Evolutionary conservation across 1,284 basidiomycete species (phyloP).

Genomic region (Omphalotus olearius): DNA sequence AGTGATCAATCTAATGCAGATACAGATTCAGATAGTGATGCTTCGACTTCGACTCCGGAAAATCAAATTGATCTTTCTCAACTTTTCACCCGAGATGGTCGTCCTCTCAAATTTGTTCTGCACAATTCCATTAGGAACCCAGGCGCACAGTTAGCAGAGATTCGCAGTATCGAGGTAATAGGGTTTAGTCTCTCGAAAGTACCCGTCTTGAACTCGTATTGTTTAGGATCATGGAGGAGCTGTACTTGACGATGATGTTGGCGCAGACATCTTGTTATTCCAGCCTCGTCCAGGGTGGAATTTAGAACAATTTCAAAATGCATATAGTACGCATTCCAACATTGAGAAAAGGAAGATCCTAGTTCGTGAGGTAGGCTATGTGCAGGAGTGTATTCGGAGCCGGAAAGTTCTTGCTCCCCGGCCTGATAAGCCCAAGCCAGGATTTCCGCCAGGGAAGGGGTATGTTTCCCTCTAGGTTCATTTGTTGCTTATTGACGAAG

Average conservation of each 20-base stretch:
- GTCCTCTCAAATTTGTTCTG: conserved; percentile 3
- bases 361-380: conserved; percentile 9
- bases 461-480: background rate
- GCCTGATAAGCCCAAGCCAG: conserved; percentile 5
- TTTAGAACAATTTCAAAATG: background rate
- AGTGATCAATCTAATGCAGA: too few relatives aligned
- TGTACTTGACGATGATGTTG: conserved; percentile 3
- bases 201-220: background rate
- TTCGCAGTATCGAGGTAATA: conserved; percentile 2
- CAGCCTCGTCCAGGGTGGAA: background rate
- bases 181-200: background rate
- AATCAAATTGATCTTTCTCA: too few relatives aligned
- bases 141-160: background rate
- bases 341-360: conserved; percentile 5
- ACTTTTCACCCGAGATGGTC: conserved; percentile 4
- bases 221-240: conserved; percentile 10
- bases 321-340: conserved; percentile 9
- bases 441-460: conserved; percentile 11
- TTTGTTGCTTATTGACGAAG: background rate
- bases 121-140: background rate
- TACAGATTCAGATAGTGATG: too few relatives aligned
- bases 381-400: conserved; percentile 4
- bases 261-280: conserved; percentile 8
- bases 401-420: background rate
- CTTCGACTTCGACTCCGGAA: too few relatives aligned